Base-by-base conservation (phyloP, 768 basidiomycete genomes). In the Russula lepida region DNA sequence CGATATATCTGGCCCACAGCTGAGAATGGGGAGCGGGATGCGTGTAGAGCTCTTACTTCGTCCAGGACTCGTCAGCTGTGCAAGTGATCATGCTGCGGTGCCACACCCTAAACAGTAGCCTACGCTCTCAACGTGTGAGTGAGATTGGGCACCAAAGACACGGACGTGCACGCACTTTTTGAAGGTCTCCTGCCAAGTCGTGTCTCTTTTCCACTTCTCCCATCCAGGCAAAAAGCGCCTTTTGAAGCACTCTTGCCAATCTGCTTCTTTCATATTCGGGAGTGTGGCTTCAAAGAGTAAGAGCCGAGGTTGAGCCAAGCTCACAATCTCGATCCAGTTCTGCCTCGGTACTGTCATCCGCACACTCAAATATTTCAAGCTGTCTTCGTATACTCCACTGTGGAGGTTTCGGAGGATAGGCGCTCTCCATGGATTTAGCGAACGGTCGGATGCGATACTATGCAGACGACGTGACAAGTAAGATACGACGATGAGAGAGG, bases 11-110 rank as follows among this genome's bases (percentile, higher is more conserved):
- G 65, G 53, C 32, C 21, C 15, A n/a, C 9, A 19, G 19, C 44
- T 64, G 21, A 56, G 15, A 21, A 32, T 28, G 12, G 13, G 32
- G 6, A 28, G 13, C 59, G 27, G 55, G 19, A 49, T n/a, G 41
- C 47, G 68, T 41, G 58, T 35, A 75, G 66, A 9, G 25, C 37
- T 5, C 52, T 52, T 70, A 89, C 86, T 83, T 89, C 52, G 89
- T 91, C 89, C 90, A 92, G 23, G 88, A 76, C 72, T 92, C 91
- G 66, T 89, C 86, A 7, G 81, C 71, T 23, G 89, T 89, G 68
- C 89, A 92, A n/a, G 78, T 77, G 3, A 83, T 82, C 41, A 74
- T 76, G 68, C 78, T 80, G 57, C 88, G 81, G 69, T 92, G 90
- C 80, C 82, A 85, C 41, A 86, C 76, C 33, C 85, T 77, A 68